phyloP scores from a whole-genome alignment of 768 basidiomycete genomes.

The Boletus rubropictus region DNA sequence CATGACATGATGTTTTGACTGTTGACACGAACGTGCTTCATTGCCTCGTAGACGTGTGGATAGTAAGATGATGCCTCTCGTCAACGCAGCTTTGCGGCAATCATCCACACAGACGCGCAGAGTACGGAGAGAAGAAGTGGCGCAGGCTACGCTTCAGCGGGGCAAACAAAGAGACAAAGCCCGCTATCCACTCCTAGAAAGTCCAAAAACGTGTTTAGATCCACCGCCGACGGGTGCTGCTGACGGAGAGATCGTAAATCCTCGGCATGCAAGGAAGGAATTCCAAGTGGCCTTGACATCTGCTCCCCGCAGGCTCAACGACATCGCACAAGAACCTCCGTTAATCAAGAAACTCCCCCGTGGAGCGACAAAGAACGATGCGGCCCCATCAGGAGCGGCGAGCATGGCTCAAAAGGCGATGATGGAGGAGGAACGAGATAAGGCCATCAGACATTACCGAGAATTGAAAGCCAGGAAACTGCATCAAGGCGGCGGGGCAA shows the following conservation, averaged over 20 bases:
- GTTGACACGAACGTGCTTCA: conserved; percentile 4
- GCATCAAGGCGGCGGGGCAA: conserved; percentile 13
- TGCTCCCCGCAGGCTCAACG: conserved; percentile 61
- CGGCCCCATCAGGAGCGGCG: conserved; percentile 41
- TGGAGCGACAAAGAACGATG: conserved; percentile 29
- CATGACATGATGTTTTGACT: conserved; percentile 3
- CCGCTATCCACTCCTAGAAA: conserved; percentile 6
- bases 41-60: conserved; percentile 59
- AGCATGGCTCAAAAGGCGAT: conserved; percentile 72
- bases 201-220: conserved; percentile 13
- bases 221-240: conserved; percentile 8
- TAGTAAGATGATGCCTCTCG: conserved; percentile 57
- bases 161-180: conserved; percentile 7
- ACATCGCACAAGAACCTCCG: conserved; percentile 66
- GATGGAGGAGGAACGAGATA: conserved; percentile 74
- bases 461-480: conserved; percentile 54
- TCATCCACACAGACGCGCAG: conserved; percentile 50
- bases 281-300: conserved; percentile 48
- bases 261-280: conserved; percentile 33
- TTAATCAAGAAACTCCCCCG: conserved; percentile 52
- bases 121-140: conserved; percentile 30
- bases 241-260: conserved; percentile 19
- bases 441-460: conserved; percentile 60
- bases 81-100: conserved; percentile 54
- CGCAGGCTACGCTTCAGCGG: conserved; percentile 17